Evolutionary conservation across 352 stramenopile species (phyloP), one percentile per base, ranked within the genome.

Genomic region (Phytophthora europaea): DNA sequence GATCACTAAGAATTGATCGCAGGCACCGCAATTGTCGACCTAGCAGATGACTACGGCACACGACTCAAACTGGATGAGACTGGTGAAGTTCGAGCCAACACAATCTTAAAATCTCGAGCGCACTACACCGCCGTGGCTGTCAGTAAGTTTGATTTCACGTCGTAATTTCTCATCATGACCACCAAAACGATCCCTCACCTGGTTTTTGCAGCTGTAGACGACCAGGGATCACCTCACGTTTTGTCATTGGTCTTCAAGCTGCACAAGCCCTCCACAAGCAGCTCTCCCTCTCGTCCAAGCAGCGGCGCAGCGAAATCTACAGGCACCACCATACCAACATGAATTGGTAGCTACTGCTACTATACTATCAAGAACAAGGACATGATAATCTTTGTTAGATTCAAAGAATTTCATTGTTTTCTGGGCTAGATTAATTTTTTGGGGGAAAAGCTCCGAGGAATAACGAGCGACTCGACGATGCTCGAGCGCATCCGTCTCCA

Each of bases 101-200:
- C 75, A 20, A 64, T 89, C 26, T 54, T 92, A 40, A 82, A 79
- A 48, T 60, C 77, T 56, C 72, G 82, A 43, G 73, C 78, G 20
- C 73, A 88, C 18, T 91, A 92, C 66, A 76, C 64, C 3, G 84
- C 76, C 13, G 76, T 92, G 13, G 70, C 78, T 45, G 76, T 93
- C 47, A 81, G 82, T 92, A 89, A 63, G 80, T 86, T 28, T 2
- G n/a, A 26, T 53, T 53, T 53, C 47, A 20, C 20, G 47, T 28
- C 47, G 47, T 10, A 20, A 28, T 61, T 51, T 22, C 26, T 31
- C 13, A 40, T 36, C 33, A 12, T 38, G 8, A 4, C 12, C 36
- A 54, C 23, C 36, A 18, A 52, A 40, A 50, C 26, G 3, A 53
- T 47, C n/a, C 6, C 38, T 61, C 43, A 59, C 20, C 31, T 31